Conservation (phyloP, 805 yeast genomes). For the Spathaspora boniae region DNA sequence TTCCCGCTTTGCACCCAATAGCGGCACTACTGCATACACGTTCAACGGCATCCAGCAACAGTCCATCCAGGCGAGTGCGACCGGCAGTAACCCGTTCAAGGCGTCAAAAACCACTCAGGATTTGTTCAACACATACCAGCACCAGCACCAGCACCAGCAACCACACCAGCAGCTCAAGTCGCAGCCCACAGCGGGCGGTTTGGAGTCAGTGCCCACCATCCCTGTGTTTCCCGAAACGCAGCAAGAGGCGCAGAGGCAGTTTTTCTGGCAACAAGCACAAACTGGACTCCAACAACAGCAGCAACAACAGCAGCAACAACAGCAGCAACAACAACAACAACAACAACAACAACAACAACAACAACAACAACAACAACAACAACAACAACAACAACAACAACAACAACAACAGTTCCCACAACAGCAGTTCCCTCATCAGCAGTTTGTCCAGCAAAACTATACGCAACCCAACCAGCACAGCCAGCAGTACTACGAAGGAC, state of each 20-base stretch:
- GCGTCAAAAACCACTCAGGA: constrained; percentile 33
- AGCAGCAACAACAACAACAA: constrained; percentile 17
- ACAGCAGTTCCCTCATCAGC: constrained; percentile 2
- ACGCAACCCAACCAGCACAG: constrained; percentile 6
- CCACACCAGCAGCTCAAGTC: constrained; percentile 31
- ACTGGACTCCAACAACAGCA: constrained; percentile 28
- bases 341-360: constrained; percentile 22
- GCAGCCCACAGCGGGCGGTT: constrained; percentile 71
- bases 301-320: constrained; percentile 15
- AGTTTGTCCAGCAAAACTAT: constrained; percentile 1
- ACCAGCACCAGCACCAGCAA: constrained; percentile 10
- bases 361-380: constrained; percentile 5
- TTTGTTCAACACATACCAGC: constrained; percentile 21
- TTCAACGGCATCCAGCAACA: constrained; percentile 12
- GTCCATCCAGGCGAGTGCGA: constrained; percentile 32
- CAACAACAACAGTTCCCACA: constrained; percentile 13
- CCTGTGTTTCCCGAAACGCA: constrained; percentile 70
- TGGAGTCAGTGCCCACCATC: constrained; percentile 60
- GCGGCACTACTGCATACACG: constrained; percentile 31
- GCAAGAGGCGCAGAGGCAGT: constrained; percentile 37
- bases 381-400: constrained; percentile 11
- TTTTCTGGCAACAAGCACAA: constrained; percentile 34
- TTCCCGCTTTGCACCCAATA: constrained; percentile 30
- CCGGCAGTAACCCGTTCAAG: constrained; percentile 64
- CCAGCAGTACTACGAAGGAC: constrained; percentile 19